phyloP scores from a whole-genome alignment of 768 basidiomycete genomes.

The Kwoniella dendrophila region DNA sequence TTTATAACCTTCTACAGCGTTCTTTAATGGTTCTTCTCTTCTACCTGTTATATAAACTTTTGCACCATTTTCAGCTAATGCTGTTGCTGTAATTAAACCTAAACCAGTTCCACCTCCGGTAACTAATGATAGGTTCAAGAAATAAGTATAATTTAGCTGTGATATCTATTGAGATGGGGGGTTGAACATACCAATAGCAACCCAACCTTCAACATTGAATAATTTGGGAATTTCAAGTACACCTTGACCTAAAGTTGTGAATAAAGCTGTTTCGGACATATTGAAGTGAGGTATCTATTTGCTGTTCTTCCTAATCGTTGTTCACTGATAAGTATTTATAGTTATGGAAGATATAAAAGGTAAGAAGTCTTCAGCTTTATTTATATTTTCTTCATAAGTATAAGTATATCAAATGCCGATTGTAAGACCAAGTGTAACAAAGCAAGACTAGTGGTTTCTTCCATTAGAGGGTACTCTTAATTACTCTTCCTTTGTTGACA shows the following conservation, averaged over 20 bases:
- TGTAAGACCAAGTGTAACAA: too few relatives aligned
- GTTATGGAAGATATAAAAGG: too few relatives aligned
- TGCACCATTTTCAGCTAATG: slow-evolving; percentile 51
- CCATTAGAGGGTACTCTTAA: too few relatives aligned
- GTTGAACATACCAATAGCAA: slow-evolving; percentile 44
- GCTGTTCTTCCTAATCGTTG: too few relatives aligned
- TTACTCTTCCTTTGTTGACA: too few relatives aligned
- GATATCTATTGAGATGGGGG: background rate
- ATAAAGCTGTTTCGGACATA: slow-evolving; percentile 22
- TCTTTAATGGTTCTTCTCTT: slow-evolving; percentile 42
- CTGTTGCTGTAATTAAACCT: slow-evolving; percentile 39
- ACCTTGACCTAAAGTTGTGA: slow-evolving; percentile 25
- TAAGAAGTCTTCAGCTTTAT: too few relatives aligned
- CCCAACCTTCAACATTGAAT: slow-evolving; percentile 52
- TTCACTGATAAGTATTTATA: too few relatives aligned
- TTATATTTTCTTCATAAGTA: too few relatives aligned
- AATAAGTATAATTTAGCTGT: background rate
- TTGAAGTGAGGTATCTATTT: too few relatives aligned
- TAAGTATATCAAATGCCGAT: too few relatives aligned
- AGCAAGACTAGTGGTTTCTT: too few relatives aligned
- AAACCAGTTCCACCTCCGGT: slow-evolving; percentile 42
- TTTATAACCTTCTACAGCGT: slow-evolving; percentile 38
- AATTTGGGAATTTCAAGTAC: slow-evolving; percentile 37
- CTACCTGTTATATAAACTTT: slow-evolving; percentile 55
- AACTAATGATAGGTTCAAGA: slow-evolving; percentile 14